These are phyloP conservation scores for Backusella mclennaniae DNA, from an alignment of 192 early-diverging fungal species.

Conservation along the genomic window DNA sequence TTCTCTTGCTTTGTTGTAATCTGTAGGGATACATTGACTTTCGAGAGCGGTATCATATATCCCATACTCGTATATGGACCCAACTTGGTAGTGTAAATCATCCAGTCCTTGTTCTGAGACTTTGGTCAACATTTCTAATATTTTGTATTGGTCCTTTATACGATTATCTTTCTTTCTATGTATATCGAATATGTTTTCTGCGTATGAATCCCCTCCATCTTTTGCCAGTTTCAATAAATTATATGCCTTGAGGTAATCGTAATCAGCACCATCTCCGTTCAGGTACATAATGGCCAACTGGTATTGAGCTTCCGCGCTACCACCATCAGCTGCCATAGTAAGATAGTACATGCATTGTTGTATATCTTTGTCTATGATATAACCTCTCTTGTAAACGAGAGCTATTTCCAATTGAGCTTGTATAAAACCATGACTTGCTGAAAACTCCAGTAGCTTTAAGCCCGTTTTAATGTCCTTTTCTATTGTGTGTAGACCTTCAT, in stretches of 20 bases:
- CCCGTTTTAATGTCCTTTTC: too few relatives aligned
- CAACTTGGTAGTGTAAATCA: neutral
- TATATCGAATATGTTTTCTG: neutral
- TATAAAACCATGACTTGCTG: too few relatives aligned
- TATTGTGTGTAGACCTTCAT: too few relatives aligned
- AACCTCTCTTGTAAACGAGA: too few relatives aligned
- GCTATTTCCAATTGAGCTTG: too few relatives aligned
- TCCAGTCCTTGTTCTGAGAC: neutral
- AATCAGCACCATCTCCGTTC: neutral
- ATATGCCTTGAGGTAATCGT: neutral
- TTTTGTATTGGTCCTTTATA: neutral
- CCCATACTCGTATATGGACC: too few relatives aligned
- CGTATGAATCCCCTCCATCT: neutral
- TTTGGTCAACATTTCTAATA: neutral
- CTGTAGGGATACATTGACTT: too few relatives aligned
- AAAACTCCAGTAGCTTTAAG: too few relatives aligned
- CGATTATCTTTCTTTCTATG: neutral
- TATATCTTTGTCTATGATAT: too few relatives aligned
- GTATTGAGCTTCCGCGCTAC: neutral
- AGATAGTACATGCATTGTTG: neutral
- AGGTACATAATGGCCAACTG: neutral
- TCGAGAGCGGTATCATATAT: too few relatives aligned
- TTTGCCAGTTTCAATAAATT: neutral
- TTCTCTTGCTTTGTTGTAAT: too few relatives aligned
- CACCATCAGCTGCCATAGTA: neutral